Evolutionary conservation across 768 basidiomycete genomes (phyloP).

Genomic region (Megacollybia marginata): DNA sequence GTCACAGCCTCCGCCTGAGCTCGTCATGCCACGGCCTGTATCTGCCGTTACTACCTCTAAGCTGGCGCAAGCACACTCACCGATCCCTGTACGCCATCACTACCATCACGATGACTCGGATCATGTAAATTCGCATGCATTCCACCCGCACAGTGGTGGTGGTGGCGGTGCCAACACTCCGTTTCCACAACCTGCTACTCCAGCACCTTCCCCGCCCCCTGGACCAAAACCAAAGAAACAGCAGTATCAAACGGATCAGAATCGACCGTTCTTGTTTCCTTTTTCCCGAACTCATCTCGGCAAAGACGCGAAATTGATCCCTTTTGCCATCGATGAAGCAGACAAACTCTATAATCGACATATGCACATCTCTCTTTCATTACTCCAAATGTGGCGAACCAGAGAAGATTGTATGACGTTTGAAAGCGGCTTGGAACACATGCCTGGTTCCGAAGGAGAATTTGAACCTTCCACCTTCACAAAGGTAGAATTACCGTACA

Average conservation of each 20-base stretch:
- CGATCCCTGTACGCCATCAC: conserved; percentile 90
- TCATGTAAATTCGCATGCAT: conserved; percentile 20
- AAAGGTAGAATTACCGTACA: conserved; percentile 23
- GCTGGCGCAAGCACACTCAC: conserved; percentile 85
- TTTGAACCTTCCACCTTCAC: conserved; percentile 44
- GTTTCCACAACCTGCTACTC: conserved; percentile 70
- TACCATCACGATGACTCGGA: conserved; percentile 83
- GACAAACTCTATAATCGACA: conserved; percentile 85
- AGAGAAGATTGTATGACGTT: conserved; percentile 92
- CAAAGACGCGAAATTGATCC: conserved; percentile 66
- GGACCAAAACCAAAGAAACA: conserved; percentile 94
- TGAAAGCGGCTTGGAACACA: conserved; percentile 83
- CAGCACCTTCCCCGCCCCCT: conserved; percentile 82
- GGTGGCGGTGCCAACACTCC: conserved; percentile 10
- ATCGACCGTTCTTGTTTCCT: conserved; percentile 89
- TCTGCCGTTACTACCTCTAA: conserved; percentile 42
- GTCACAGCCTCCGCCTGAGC: conserved; percentile 26
- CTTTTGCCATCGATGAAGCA: conserved; percentile 94
- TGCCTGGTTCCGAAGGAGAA: conserved; percentile 61
- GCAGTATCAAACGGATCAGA: conserved; percentile 96
- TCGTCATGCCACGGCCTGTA: conserved; percentile 20
- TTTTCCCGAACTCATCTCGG: conserved; percentile 66
- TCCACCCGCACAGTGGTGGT: not conserved
- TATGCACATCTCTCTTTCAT: conserved; percentile 81
- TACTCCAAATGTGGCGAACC: conserved; percentile 93